A percentile compares a stretch with the other conserved stretches of the same genome.
Evolutionary conservation across 352 stramenopile species (phyloP).

Genomic region (Globisporangium takayamanum): DNA sequence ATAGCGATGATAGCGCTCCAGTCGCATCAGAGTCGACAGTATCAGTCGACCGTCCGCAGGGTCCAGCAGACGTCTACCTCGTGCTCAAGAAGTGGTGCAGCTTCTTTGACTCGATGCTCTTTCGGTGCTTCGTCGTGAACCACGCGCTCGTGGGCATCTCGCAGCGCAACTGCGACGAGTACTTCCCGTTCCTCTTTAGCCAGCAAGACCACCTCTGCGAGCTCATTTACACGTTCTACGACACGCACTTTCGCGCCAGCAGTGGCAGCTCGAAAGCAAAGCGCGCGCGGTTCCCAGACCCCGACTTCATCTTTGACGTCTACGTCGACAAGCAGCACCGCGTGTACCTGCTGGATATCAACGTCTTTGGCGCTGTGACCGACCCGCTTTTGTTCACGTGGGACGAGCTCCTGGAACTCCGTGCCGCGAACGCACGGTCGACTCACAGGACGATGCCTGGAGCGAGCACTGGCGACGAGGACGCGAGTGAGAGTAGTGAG

Average conservation of each 20-base stretch:
- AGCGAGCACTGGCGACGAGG: constrained; percentile 7
- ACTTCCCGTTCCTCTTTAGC: constrained; percentile 84
- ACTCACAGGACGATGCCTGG: too few species aligned
- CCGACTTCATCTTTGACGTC: constrained; percentile 90
- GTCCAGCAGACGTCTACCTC: constrained; percentile 41
- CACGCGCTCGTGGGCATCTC: constrained; percentile 82
- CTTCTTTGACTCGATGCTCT: constrained; percentile 93
- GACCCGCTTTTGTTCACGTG: constrained; percentile 93
- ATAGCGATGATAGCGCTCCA: constrained; percentile 1
- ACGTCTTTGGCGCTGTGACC: constrained; percentile 89
- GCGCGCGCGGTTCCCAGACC: constrained; percentile 34
- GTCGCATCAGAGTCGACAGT: neutral
- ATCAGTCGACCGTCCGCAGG: constrained; percentile 5
- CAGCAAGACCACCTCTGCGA: constrained; percentile 70
- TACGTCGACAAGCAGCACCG: constrained; percentile 92
- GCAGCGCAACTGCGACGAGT: constrained; percentile 90
- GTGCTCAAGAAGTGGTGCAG: constrained; percentile 95
- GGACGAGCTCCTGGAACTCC: constrained; percentile 65
- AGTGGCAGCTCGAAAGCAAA: constrained; percentile 15
- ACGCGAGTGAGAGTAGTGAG: too few species aligned
- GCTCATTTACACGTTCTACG: constrained; percentile 62
- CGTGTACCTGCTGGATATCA: constrained; percentile 93
- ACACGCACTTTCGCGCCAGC: constrained; percentile 29
- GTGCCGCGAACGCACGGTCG: constrained; percentile 15
- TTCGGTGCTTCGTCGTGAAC: constrained; percentile 90